These are phyloP conservation scores for Ogataea methanolica DNA, from an alignment of 805 yeast genomes.

Conservation along the genomic window DNA sequence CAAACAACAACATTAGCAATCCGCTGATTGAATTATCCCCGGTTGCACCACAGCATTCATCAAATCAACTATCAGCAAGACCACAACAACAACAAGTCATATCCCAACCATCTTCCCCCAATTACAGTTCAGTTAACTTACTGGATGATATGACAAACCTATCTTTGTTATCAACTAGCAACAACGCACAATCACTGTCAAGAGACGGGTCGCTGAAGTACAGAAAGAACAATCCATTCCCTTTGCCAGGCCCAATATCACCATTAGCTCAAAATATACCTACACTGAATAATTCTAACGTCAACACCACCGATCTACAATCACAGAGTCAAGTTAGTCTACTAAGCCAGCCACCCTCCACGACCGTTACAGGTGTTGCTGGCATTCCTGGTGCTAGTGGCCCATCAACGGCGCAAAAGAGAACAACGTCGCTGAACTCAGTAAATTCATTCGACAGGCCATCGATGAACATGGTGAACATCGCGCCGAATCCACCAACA, in stretches of 20 bases:
- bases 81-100: background rate
- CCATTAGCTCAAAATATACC: constrained; percentile 1
- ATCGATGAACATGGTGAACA: too few species aligned
- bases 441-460: too few species aligned
- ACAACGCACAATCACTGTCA: constrained; percentile 1
- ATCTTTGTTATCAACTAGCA: too few species aligned
- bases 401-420: too few species aligned
- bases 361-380: background rate
- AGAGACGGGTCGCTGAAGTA: constrained; percentile 3
- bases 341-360: background rate
- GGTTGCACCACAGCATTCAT: background rate
- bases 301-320: background rate
- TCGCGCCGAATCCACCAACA: too few species aligned
- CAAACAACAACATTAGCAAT: background rate
- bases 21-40: constrained; percentile 14
- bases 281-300: constrained; percentile 3
- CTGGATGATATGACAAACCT: too few species aligned
- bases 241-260: constrained; percentile 1
- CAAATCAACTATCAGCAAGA: background rate
- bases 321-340: too few species aligned
- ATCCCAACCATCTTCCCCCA: background rate
- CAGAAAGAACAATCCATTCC: constrained; percentile 20
- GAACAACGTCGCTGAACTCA: too few species aligned
- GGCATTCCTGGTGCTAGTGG: too few species aligned
- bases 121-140: too few species aligned